These are phyloP conservation scores for Rhododendron williamsianum DNA, from an alignment of 148 eudicot genomes.

Conservation along the genomic window DNA sequence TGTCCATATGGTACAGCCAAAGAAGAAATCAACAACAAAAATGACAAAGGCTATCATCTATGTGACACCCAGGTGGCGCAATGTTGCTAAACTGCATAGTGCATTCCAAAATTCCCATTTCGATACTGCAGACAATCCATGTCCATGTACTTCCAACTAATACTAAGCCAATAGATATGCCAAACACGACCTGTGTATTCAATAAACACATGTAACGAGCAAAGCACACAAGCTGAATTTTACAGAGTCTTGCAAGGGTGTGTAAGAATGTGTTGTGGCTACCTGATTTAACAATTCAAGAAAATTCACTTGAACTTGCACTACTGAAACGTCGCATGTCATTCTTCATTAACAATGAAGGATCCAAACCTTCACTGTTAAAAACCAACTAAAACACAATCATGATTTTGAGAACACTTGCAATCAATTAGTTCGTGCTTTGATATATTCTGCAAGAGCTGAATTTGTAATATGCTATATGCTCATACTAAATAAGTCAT, in stretches of 20 bases:
- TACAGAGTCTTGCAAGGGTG: neutral
- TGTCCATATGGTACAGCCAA: conserved; percentile 22
- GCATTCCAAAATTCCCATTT: neutral
- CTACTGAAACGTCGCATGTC: neutral
- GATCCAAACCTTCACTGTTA: neutral
- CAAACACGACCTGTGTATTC: neutral
- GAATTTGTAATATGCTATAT: neutral
- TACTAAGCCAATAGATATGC: neutral
- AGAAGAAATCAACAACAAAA: conserved; percentile 4
- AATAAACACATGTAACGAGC: neutral
- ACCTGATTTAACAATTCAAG: neutral
- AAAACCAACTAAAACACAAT: neutral
- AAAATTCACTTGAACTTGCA: neutral
- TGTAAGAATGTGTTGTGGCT: neutral
- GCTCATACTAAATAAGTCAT: neutral
- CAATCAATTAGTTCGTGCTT: neutral
- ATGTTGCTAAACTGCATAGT: neutral
- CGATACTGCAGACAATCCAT: neutral
- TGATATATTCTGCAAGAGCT: neutral
- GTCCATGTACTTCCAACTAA: neutral
- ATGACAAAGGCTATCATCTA: neutral
- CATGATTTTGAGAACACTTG: neutral
- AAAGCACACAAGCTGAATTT: neutral
- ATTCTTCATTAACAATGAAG: neutral
- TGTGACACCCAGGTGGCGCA: neutral